phyloP scores from a whole-genome alignment of 495 filamentous ascomycete genomes.

The Trichoderma reesei region DNA sequence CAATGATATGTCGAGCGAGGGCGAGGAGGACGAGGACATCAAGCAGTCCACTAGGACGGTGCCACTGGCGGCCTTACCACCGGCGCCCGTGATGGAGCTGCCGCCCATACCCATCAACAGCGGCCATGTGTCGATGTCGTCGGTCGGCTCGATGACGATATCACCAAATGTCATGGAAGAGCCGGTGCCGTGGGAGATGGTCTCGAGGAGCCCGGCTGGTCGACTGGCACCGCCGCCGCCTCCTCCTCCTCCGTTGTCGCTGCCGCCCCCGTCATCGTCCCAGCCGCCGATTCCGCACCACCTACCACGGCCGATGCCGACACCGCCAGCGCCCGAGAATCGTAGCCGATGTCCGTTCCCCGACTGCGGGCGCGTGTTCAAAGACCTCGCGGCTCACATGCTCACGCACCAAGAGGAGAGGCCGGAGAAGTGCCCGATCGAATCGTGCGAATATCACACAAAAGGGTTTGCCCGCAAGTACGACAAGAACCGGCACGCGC shows the following conservation, averaged over 20 bases:
- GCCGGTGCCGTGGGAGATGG: not conserved
- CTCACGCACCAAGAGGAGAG: constrained; percentile 89
- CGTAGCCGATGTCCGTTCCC: constrained; percentile 66
- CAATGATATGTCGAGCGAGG: constrained; percentile 34
- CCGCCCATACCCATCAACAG: constrained; percentile 15
- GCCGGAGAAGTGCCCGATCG: constrained; percentile 93
- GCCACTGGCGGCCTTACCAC: constrained; percentile 23
- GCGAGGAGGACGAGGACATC: constrained; percentile 33
- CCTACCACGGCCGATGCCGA: constrained; percentile 3
- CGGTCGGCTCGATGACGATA: constrained; percentile 44
- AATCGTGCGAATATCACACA: constrained; percentile 85
- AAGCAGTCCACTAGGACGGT: constrained; percentile 22
- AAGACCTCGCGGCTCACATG: constrained; percentile 92
- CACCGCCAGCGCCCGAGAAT: constrained; percentile 40
- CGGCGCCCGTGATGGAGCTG: constrained; percentile 34
- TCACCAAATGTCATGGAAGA: constrained; percentile 40
- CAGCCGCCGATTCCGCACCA: constrained; percentile 26
- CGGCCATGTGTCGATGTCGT: constrained; percentile 14
- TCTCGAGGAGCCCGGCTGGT: not conserved
- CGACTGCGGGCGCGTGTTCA: constrained; percentile 85
- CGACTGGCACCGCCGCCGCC: not conserved
- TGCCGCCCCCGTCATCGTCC: constrained; percentile 26
- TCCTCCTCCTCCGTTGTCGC: not conserved
- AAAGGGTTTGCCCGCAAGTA: constrained; percentile 98
- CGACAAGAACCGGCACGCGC: constrained; percentile 95